These are phyloP conservation scores for Populus hybrid DNA, from an alignment of 441 rosid genomes.

Conservation along the genomic window DNA sequence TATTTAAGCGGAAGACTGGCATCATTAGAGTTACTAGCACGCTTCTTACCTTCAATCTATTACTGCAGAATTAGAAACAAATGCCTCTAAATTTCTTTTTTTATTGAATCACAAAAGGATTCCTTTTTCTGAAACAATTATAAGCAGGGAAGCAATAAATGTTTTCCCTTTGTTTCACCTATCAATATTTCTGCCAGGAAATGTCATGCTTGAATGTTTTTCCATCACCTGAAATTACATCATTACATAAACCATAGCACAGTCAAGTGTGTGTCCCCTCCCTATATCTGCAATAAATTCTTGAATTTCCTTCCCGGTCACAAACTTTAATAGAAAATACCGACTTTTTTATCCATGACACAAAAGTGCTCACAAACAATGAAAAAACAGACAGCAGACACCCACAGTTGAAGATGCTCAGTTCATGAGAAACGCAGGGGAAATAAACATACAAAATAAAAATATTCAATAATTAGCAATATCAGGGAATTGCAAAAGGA, in stretches of 20 bases:
- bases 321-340: neutral
- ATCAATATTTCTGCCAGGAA: neutral
- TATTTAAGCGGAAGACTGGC: neutral
- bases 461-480: neutral
- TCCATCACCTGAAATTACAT: neutral
- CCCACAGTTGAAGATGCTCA: slow-evolving; percentile 14
- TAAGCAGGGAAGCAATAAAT: neutral
- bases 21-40: neutral
- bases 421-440: neutral
- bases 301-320: neutral
- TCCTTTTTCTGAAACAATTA: neutral
- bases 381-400: neutral
- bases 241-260: neutral
- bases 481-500: neutral
- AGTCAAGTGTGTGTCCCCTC: neutral
- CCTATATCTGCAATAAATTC: neutral
- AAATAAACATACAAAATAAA: slow-evolving; percentile 15
- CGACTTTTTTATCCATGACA: neutral
- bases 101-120: neutral
- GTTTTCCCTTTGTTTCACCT: neutral
- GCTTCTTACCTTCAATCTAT: neutral
- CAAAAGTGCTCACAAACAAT: neutral
- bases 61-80: neutral
- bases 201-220: neutral
- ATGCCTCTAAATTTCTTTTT: neutral